A percentile compares a stretch with the other conserved stretches of the same genome.
phyloP scores from a whole-genome alignment of 305 asterid genomes.

The Rubia balearica region DNA sequence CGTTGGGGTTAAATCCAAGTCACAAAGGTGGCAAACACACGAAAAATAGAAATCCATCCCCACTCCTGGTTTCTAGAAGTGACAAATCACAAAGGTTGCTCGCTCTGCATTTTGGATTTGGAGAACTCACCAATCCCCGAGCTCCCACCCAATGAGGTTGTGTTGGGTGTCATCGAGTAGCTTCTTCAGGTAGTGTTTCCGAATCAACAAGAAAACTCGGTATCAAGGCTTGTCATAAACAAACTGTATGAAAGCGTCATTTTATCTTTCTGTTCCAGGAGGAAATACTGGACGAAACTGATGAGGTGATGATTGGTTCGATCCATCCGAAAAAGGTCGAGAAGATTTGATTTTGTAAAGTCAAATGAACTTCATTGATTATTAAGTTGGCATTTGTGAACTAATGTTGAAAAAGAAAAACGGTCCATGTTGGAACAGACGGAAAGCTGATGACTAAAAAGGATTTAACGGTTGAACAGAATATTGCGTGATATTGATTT shows the following conservation, averaged over 20 bases:
- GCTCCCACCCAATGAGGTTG: constrained; percentile 64
- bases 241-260: not conserved
- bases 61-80: constrained; percentile 91
- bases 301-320: constrained; percentile 44
- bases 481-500: too few relatives aligned
- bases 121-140: constrained; percentile 73
- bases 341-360: not conserved
- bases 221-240: too few relatives aligned
- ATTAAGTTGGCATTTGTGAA: too few relatives aligned
- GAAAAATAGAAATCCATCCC: constrained; percentile 60
- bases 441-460: too few relatives aligned
- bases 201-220: too few relatives aligned
- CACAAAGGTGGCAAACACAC: constrained; percentile 39
- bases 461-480: too few relatives aligned
- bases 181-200: constrained; percentile 79
- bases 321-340: not conserved
- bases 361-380: too few relatives aligned
- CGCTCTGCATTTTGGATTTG: constrained; percentile 82
- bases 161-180: constrained; percentile 95
- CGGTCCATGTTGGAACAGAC: too few relatives aligned
- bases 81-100: constrained; percentile 80
- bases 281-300: constrained; percentile 97
- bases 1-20: constrained; percentile 27
- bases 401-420: too few relatives aligned
- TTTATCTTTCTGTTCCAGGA: constrained; percentile 39